A percentile compares a stretch with the other conserved stretches of the same genome.
Evolutionary conservation across 495 filamentous ascomycete species (phyloP).

Genomic region (Daldinia grandis): DNA sequence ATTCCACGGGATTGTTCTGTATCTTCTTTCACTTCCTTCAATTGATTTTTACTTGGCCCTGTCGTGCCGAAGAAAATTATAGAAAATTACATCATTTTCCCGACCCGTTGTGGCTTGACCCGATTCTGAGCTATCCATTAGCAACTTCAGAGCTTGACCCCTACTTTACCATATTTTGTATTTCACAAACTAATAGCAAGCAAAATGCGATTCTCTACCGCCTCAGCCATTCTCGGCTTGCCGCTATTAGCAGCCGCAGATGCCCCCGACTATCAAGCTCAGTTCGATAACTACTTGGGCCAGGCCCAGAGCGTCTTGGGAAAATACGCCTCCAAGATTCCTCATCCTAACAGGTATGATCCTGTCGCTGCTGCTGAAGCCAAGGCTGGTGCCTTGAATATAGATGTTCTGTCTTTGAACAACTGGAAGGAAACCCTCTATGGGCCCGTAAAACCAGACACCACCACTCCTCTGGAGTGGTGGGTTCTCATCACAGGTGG

Average conservation of each 20-base stretch:
- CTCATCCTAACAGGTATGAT: slow-evolving; percentile 55
- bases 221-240: slow-evolving; percentile 67
- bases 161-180: background rate
- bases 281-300: slow-evolving; percentile 66
- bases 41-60: background rate
- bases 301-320: slow-evolving; percentile 72
- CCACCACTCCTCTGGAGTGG: slow-evolving; percentile 75
- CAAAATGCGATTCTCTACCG: slow-evolving; percentile 75
- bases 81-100: slow-evolving; percentile 34
- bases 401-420: slow-evolving; percentile 70
- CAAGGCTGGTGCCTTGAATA: slow-evolving; percentile 51
- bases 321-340: slow-evolving; percentile 67
- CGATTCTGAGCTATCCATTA: background rate
- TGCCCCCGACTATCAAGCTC: slow-evolving; percentile 70
- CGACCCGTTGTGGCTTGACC: background rate
- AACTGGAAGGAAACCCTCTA: slow-evolving; percentile 78
- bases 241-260: slow-evolving; percentile 73
- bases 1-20: background rate
- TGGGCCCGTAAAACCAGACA: slow-evolving; percentile 63
- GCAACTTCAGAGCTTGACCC: slow-evolving; percentile 4
- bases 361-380: slow-evolving; percentile 50
- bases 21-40: background rate
- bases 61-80: background rate
- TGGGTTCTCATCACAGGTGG: slow-evolving; percentile 81
- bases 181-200: slow-evolving; percentile 27